Evolutionary conservation across 495 filamentous ascomycete genomes (phyloP).

Genomic region (Penicillium nucicola): DNA sequence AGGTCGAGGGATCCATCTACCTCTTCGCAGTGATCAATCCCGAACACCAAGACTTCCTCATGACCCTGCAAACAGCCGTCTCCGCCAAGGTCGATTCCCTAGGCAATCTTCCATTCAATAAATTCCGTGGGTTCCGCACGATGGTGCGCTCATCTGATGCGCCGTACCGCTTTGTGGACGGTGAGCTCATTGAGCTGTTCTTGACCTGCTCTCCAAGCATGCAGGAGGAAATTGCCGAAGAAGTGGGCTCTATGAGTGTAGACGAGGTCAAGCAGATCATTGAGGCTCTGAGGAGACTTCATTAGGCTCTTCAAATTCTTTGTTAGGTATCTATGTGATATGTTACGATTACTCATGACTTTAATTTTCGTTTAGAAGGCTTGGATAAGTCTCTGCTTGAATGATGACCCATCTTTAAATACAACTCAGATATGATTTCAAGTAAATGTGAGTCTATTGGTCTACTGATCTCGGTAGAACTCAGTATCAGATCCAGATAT

Average conservation of each 20-base stretch:
- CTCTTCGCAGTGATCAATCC: constrained; percentile 76
- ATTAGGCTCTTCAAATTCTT: constrained; percentile 33
- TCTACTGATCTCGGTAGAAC: not conserved
- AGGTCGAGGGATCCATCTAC: constrained; percentile 91
- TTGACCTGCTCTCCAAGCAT: constrained; percentile 60
- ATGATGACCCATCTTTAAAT: not conserved
- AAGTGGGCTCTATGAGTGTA: constrained; percentile 55
- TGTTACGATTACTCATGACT: constrained; percentile 5
- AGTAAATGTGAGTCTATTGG: not conserved
- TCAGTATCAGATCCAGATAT: not conserved
- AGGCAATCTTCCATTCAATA: constrained; percentile 69
- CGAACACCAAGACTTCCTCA: constrained; percentile 70
- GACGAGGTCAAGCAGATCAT: constrained; percentile 70
- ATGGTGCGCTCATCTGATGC: constrained; percentile 66
- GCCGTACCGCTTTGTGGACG: constrained; percentile 87
- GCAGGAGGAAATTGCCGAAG: constrained; percentile 62
- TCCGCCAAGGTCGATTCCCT: constrained; percentile 60
- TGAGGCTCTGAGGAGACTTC: constrained; percentile 70
- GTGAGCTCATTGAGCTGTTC: constrained; percentile 85
- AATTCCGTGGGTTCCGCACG: constrained; percentile 76
- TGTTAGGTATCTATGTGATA: not conserved
- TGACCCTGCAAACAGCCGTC: constrained; percentile 74
- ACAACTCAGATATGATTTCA: not conserved
- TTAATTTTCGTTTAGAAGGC: not conserved
- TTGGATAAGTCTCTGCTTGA: not conserved